A percentile compares a stretch with the other conserved stretches of the same genome.
Evolutionary conservation across 2,329 filamentous ascomycete genomes (phyloP).

Genomic region (Colletotrichum truncatum): DNA sequence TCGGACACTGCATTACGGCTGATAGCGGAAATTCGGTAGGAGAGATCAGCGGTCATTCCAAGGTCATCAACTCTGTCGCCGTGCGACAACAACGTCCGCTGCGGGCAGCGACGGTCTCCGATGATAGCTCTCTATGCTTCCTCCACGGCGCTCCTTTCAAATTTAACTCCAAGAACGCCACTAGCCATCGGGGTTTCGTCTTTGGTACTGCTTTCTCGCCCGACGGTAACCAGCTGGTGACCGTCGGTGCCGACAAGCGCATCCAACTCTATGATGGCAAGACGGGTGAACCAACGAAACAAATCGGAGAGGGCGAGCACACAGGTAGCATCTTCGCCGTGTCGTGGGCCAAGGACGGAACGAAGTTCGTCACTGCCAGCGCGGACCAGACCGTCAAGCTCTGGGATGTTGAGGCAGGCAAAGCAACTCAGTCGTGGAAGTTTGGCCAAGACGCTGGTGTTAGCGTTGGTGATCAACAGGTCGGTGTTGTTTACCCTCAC

Average conservation of each 20-base stretch:
- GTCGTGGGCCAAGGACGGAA: constrained; percentile 89
- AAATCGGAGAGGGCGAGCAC: constrained; percentile 86
- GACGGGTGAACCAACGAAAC: constrained; percentile 82
- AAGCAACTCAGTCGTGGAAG: constrained; percentile 82
- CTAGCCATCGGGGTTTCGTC: constrained; percentile 87
- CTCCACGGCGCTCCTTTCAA: constrained; percentile 96
- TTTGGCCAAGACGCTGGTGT: constrained; percentile 79
- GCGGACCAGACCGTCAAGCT: constrained; percentile 95
- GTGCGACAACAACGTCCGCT: constrained; percentile 92
- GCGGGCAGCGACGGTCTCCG: constrained; percentile 88
- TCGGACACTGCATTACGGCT: constrained; percentile 92
- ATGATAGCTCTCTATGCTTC: constrained; percentile 91
- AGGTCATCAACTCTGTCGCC: constrained; percentile 89
- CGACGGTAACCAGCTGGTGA: constrained; percentile 83
- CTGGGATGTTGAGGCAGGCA: constrained; percentile 88
- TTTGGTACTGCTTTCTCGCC: constrained; percentile 90
- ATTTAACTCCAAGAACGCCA: constrained; percentile 84
- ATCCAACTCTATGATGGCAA: constrained; percentile 98
- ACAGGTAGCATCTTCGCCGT: constrained; percentile 93
- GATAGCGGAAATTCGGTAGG: constrained; percentile 97
- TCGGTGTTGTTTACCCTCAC: constrained; percentile 90
- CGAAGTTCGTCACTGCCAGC: constrained; percentile 87
- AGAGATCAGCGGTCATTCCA: constrained; percentile 91
- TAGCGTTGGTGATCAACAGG: constrained; percentile 86
- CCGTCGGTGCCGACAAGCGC: constrained; percentile 88